Evolutionary conservation across 805 yeast species (phyloP).

Genomic region (Saccharomycopsis oosterbeekiorum): DNA sequence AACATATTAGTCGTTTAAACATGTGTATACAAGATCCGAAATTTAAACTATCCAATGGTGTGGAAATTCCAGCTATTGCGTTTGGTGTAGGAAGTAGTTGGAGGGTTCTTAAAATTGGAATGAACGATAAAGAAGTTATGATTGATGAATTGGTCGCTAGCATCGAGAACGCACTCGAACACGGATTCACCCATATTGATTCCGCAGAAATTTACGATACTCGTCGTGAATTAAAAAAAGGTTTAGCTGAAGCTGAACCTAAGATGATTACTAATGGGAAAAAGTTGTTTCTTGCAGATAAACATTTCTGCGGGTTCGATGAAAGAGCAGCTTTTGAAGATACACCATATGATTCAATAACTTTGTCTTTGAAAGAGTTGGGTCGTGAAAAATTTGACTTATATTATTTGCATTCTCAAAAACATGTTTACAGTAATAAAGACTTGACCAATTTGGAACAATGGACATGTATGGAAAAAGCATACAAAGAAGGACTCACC

Average conservation of each 20-base stretch:
- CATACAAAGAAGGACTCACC: slow-evolving; percentile 44
- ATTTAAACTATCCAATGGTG: slow-evolving; percentile 28
- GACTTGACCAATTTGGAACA: slow-evolving; percentile 28
- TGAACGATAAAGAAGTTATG: slow-evolving; percentile 7
- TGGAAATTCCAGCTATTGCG: slow-evolving; percentile 38
- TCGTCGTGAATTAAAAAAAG: slow-evolving; percentile 42
- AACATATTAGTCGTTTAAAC: not conserved
- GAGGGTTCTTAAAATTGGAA: slow-evolving; percentile 27
- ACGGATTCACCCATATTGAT: slow-evolving; percentile 48
- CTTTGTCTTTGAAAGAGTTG: slow-evolving; percentile 30
- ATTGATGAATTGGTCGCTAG: slow-evolving; percentile 25
- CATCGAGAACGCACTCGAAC: slow-evolving; percentile 25
- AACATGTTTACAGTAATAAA: slow-evolving; percentile 24
- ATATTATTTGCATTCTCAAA: slow-evolving; percentile 42
- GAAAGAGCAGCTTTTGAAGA: slow-evolving; percentile 22
- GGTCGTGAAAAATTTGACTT: slow-evolving; percentile 41
- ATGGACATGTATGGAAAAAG: slow-evolving; percentile 41
- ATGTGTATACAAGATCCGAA: slow-evolving; percentile 11
- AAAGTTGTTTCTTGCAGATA: slow-evolving; percentile 46
- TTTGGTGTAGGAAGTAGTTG: slow-evolving; percentile 54
- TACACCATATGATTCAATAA: slow-evolving; percentile 34
- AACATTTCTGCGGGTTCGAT: slow-evolving; percentile 31
- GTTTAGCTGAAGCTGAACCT: slow-evolving; percentile 31
- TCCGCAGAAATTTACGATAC: slow-evolving; percentile 50
- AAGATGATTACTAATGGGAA: slow-evolving; percentile 32